Conservation (phyloP, 2,329 filamentous ascomycete genomes). For the Xylaria sp. region DNA sequence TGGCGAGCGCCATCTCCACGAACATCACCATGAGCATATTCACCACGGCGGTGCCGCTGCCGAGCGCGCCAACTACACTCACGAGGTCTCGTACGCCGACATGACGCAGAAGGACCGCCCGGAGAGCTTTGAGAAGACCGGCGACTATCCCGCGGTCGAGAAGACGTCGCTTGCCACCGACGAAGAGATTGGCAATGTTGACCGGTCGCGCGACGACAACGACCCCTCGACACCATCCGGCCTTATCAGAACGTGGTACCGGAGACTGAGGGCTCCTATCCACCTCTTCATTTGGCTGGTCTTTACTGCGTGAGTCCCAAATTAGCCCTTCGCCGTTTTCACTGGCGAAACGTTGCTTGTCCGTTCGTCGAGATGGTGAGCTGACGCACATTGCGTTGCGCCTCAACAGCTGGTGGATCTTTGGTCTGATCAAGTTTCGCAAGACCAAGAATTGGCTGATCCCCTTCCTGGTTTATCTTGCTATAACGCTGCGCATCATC, state of each 20-base stretch:
- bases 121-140: constrained; percentile 51
- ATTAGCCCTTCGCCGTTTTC: constrained; percentile 6
- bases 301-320: constrained; percentile 51
- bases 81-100: constrained; percentile 62
- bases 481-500: constrained; percentile 77
- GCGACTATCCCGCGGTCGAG: constrained; percentile 53
- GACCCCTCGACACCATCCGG: constrained; percentile 37
- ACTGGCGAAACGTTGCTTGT: neutral
- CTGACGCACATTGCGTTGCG: constrained; percentile 34
- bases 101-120: constrained; percentile 51
- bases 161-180: constrained; percentile 49
- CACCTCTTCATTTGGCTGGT: constrained; percentile 58
- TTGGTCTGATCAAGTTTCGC: constrained; percentile 70
- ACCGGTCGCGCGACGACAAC: constrained; percentile 37
- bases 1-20: constrained; percentile 50
- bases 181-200: constrained; percentile 49
- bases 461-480: constrained; percentile 84
- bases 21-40: constrained; percentile 53
- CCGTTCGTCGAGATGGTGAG: constrained; percentile 5
- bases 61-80: constrained; percentile 49
- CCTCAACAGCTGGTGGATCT: constrained; percentile 54
- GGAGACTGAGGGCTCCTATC: constrained; percentile 56
- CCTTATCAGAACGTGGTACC: constrained; percentile 54
- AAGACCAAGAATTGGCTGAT: constrained; percentile 80
- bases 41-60: constrained; percentile 55